Conservation (phyloP, 805 yeast genomes). For the Metschnikowia aberdeeniae region DNA sequence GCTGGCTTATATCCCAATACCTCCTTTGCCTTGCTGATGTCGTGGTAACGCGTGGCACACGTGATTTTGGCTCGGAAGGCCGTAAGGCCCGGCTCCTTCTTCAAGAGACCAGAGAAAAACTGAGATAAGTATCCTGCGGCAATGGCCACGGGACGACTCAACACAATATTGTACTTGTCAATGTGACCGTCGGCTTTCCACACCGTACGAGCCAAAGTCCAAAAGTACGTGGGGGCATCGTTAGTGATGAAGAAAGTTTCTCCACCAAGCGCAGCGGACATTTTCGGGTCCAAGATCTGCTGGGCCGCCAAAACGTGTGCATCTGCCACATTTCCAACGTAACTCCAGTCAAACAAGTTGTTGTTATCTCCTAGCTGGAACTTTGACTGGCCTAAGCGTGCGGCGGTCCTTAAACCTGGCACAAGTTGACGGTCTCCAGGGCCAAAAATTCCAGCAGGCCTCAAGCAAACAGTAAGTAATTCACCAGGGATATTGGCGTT, state of each 20-base stretch:
- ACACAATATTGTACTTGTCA: constrained; percentile 62
- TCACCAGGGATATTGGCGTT: constrained; percentile 57
- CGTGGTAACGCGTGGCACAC: constrained; percentile 91
- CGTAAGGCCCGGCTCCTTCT: constrained; percentile 90
- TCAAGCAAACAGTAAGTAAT: constrained; percentile 74
- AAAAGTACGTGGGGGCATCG: constrained; percentile 91
- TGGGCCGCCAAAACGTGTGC: constrained; percentile 92
- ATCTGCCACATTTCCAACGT: constrained; percentile 97
- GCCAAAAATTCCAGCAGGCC: constrained; percentile 98
- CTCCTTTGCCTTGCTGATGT: constrained; percentile 79
- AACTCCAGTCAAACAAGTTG: constrained; percentile 94
- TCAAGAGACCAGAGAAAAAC: constrained; percentile 60
- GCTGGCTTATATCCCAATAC: constrained; percentile 76
- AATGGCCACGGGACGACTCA: constrained; percentile 73
- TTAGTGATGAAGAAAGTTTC: constrained; percentile 88
- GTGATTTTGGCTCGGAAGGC: constrained; percentile 92
- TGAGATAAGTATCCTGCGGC: constrained; percentile 79
- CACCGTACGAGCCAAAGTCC: constrained; percentile 94
- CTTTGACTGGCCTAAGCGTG: constrained; percentile 79
- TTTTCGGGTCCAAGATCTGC: constrained; percentile 50
- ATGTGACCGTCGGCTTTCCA: constrained; percentile 96
- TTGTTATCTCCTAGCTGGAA: constrained; percentile 94
- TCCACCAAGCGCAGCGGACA: constrained; percentile 60
- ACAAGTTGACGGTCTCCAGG: constrained; percentile 97
- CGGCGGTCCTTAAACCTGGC: constrained; percentile 84